A percentile compares a stretch with the other conserved stretches of the same genome.
Conservation (phyloP, 202 grass and related monocot genomes). For the Carex sylvatica region DNA sequence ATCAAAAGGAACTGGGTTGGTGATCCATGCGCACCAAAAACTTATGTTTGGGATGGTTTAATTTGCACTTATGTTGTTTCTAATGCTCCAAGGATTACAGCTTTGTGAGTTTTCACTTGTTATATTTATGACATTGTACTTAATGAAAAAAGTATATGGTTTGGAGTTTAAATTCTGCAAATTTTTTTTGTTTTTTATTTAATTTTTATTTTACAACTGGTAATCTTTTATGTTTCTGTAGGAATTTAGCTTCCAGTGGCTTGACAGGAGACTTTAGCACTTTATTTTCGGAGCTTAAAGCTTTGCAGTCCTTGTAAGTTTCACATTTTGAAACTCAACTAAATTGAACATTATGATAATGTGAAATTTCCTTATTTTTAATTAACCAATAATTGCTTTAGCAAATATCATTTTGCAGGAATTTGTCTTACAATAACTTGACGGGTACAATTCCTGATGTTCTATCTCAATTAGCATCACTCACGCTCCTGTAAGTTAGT, state of each 20-base stretch:
- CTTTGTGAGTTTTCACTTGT: slow-evolving; percentile 42
- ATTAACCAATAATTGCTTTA: background rate
- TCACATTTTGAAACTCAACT: background rate
- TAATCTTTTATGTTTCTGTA: slow-evolving; percentile 11
- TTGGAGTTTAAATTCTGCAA: background rate
- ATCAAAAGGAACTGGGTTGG: slow-evolving; percentile 55
- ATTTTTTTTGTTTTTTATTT: background rate
- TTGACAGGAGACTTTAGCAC: slow-evolving; percentile 38
- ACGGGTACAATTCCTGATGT: slow-evolving; percentile 46
- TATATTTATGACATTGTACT: background rate
- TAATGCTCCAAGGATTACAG: slow-evolving; percentile 37
- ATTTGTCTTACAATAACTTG: slow-evolving; percentile 66
- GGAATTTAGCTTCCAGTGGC: slow-evolving; percentile 40
- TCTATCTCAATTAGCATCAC: slow-evolving; percentile 37
- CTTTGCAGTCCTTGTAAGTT: slow-evolving; percentile 43
- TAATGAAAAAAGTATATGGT: background rate
- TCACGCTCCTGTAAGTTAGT: slow-evolving; percentile 47
- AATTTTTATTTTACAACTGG: background rate
- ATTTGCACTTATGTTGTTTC: slow-evolving; percentile 40
- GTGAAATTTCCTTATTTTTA: no score
- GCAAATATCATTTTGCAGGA: slow-evolving; percentile 39
- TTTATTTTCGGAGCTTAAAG: slow-evolving; percentile 37
- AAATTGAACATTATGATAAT: background rate
- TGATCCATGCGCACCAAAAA: slow-evolving; percentile 48
- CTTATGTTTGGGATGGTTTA: slow-evolving; percentile 46